Base-by-base conservation (phyloP, 83 land plant genomes). In the Picea abies region DNA sequence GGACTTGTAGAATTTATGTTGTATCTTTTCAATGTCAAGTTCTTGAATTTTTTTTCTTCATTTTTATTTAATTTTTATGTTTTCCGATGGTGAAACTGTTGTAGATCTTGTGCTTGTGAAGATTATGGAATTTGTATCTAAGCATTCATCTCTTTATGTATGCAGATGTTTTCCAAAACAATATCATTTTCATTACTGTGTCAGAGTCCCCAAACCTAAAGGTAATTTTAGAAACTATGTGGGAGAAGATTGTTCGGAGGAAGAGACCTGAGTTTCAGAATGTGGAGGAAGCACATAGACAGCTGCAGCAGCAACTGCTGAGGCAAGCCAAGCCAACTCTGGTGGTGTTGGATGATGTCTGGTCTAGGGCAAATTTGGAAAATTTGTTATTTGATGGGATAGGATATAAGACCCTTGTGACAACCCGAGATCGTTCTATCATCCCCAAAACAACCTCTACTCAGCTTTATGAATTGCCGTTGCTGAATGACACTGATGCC, bases 301-400 rank as follows among this genome's bases (percentile, higher is more conserved):
- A 76, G 32, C 61, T 76, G 61, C 76, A 71, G 76, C 58, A 76
- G 60, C 32, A 76, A 8, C 35, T 20, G 49, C 32, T 49, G 2
- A 23, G 16, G 35, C 32, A 76, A 76, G 25, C 58, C 11, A 25
- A 26, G 19, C 29, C 61, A 47, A 76, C 61, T 47, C 61, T 76
- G 7, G 61, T 76, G 58, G 11, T 76, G 10, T 76, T 76, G 19
- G 79, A 76, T 49, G 79, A 76, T 76, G 79, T 76, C 7, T 76
- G 79, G 79, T 47, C 58, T 5, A 76, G 29, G 47, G 61, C 26
- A 76, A 52, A 47, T 14, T 10, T 23, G 79, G 79, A 76, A 41
- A 22, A 76, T 12, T 25, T 52, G 47, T 23, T 52, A 25, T 76
- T 76, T 76, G 79, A 76, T 23, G 11, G 26, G 17, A 5, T 2